phyloP scores from a whole-genome alignment of 208 protist genomes.

The Dictyostelium gargantuum region DNA sequence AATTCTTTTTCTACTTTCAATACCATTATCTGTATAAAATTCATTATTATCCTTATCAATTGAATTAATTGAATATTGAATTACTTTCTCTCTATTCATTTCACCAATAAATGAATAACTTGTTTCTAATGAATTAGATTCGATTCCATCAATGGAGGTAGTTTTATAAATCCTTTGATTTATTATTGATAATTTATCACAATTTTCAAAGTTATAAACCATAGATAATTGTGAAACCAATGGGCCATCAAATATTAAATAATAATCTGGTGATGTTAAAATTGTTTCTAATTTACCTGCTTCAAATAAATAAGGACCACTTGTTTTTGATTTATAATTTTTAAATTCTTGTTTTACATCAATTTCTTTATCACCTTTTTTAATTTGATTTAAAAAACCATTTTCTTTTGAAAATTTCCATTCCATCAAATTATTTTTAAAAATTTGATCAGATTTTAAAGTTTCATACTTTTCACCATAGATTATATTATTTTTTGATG shows the following conservation, averaged over 20 bases:
- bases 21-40: constrained; percentile 52
- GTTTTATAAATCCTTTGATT: neutral
- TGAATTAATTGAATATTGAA: neutral
- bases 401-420: too few species aligned
- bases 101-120: neutral
- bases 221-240: neutral
- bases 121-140: neutral
- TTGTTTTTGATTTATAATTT: constrained; percentile 31
- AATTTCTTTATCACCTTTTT: too few species aligned
- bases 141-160: neutral
- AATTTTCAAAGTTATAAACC: neutral
- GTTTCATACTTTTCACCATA: too few species aligned
- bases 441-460: too few species aligned
- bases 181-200: neutral
- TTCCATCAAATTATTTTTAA: too few species aligned
- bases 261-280: too few species aligned
- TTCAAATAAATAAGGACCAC: constrained; percentile 67
- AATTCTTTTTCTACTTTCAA: constrained; percentile 11
- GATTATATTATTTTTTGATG: too few species aligned
- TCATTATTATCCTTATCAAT: neutral
- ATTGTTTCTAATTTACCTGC: too few species aligned
- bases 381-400: too few species aligned
- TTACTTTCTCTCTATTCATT: neutral
- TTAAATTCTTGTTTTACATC: neutral
- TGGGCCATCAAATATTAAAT: neutral